Conservation (phyloP, 1,284 basidiomycete species). For the Xanthoconium separans region DNA sequence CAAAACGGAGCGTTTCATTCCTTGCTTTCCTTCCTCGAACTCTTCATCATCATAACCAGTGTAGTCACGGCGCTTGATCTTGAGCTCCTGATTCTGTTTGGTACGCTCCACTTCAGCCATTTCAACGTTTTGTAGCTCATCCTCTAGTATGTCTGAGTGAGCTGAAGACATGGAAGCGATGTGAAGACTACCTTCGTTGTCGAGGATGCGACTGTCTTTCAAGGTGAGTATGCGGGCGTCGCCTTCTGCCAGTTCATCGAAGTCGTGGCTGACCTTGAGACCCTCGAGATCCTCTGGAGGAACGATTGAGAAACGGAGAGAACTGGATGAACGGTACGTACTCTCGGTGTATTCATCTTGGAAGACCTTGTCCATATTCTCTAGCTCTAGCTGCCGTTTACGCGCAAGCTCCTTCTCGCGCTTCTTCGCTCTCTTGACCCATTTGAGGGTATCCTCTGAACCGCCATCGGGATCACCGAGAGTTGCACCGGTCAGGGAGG, state of each 20-base stretch:
- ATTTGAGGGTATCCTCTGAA: constrained; percentile 75
- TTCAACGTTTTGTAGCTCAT: constrained; percentile 94
- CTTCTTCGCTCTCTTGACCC: constrained; percentile 89
- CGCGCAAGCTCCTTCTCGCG: constrained; percentile 80
- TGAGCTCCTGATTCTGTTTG: constrained; percentile 79
- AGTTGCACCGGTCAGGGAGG: constrained; percentile 86
- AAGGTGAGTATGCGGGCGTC: constrained; percentile 94
- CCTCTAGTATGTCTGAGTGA: constrained; percentile 57
- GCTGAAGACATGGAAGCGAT: not conserved
- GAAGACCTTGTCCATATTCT: constrained; percentile 75
- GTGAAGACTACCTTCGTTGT: constrained; percentile 73
- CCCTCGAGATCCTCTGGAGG: constrained; percentile 81
- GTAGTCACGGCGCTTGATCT: constrained; percentile 89
- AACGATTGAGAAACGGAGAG: constrained; percentile 5
- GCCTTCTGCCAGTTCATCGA: constrained; percentile 89
- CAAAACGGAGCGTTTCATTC: constrained; percentile 81
- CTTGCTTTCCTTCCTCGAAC: constrained; percentile 70
- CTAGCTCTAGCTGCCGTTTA: constrained; percentile 76
- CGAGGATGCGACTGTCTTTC: constrained; percentile 92
- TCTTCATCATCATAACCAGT: constrained; percentile 98
- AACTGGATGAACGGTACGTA: constrained; percentile 37
- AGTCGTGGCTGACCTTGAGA: constrained; percentile 94
- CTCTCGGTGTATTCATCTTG: constrained; percentile 80
- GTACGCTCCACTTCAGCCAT: constrained; percentile 84
- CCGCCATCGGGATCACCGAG: constrained; percentile 80